Evolutionary conservation across 2,329 filamentous ascomycete genomes (phyloP).

Genomic region (Neofusicoccum sp.): DNA sequence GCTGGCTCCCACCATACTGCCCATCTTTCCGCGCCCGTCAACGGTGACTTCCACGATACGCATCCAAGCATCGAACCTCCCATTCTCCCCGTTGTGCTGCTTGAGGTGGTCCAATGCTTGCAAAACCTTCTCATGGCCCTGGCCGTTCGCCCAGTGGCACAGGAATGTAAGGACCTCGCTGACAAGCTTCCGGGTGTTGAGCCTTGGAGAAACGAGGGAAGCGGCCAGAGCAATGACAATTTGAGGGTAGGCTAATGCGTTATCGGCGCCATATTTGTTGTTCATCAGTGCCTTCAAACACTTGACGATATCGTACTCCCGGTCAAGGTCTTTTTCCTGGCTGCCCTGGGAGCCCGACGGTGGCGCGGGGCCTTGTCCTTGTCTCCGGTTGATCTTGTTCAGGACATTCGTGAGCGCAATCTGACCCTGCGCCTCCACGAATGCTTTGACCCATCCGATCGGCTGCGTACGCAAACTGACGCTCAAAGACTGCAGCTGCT

Average conservation of each 20-base stretch:
- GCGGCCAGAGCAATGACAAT: constrained; percentile 84
- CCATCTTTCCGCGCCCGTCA: constrained; percentile 97
- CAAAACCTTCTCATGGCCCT: constrained; percentile 90
- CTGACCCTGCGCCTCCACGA: constrained; percentile 96
- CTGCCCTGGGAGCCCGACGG: constrained; percentile 53
- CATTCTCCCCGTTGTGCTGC: constrained; percentile 82
- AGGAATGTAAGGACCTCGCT: constrained; percentile 96
- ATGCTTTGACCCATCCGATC: constrained; percentile 93
- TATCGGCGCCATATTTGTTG: constrained; percentile 98
- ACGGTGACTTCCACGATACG: constrained; percentile 95
- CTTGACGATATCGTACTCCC: constrained; percentile 96
- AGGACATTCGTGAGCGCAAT: constrained; percentile 93
- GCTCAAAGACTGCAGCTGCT: constrained; percentile 87
- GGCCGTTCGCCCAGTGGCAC: constrained; percentile 86
- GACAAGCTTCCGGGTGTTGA: constrained; percentile 90
- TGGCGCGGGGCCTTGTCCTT: constrained; percentile 68
- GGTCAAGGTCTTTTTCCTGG: constrained; percentile 76
- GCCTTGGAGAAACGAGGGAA: constrained; percentile 80
- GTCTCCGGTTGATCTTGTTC: constrained; percentile 87
- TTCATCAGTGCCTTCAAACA: constrained; percentile 98
- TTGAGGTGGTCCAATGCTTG: constrained; percentile 93
- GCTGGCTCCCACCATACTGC: constrained; percentile 91
- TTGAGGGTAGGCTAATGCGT: constrained; percentile 85
- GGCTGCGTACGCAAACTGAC: constrained; percentile 95
- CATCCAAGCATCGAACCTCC: constrained; percentile 98